These are phyloP conservation scores for Neocallimastix lanati DNA, from an alignment of 192 early-diverging fungal species.

Conservation along the genomic window DNA sequence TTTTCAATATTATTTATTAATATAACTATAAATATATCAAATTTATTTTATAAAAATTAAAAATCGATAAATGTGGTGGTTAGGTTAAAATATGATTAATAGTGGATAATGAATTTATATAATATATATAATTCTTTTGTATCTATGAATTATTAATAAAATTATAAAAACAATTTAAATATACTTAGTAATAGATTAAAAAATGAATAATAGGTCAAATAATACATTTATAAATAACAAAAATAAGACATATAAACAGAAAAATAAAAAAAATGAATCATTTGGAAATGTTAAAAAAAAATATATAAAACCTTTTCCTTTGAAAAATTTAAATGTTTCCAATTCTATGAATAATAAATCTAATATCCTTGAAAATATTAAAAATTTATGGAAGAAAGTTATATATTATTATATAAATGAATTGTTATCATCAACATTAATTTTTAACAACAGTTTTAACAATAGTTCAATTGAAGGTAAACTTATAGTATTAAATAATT, in stretches of 20 bases:
- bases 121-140: too few relatives aligned
- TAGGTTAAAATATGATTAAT: too few relatives aligned
- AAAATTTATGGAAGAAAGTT: not conserved
- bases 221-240: not conserved
- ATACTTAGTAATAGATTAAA: too few relatives aligned
- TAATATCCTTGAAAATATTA: not conserved
- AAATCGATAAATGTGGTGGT: too few relatives aligned
- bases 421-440: not conserved
- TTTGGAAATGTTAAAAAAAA: not conserved
- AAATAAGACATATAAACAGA: not conserved
- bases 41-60: too few relatives aligned
- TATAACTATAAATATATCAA: too few relatives aligned
- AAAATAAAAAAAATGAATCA: not conserved
- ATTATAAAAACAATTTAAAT: too few relatives aligned
- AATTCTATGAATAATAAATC: not conserved
- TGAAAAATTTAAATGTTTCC: not conserved
- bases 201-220: too few relatives aligned
- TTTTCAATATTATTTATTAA: too few relatives aligned
- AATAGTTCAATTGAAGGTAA: not conserved
- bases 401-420: not conserved
- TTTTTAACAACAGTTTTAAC: not conserved
- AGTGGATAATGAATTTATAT: too few relatives aligned
- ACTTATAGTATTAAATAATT: not conserved
- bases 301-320: not conserved
- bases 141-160: too few relatives aligned